Percentiles rank a stretch among this genome's conserved stretches.
phyloP scores from a whole-genome alignment of 2,329 filamentous ascomycete species.

The Microdochium bolleyi region DNA sequence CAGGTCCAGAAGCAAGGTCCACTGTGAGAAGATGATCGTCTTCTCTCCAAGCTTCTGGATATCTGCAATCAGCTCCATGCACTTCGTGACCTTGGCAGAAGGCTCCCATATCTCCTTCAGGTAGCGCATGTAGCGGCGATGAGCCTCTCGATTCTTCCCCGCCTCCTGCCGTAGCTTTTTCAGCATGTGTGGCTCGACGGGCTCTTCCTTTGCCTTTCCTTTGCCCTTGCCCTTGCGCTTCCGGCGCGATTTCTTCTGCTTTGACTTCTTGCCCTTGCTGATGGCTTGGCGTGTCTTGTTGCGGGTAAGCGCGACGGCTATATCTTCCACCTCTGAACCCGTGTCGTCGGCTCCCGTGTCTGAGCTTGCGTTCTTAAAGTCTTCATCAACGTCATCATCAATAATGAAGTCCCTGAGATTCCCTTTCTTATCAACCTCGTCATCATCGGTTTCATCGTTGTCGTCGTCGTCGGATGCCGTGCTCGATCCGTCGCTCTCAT shows the following conservation, averaged over 20 bases:
- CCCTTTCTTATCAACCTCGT: slow-evolving; percentile 19
- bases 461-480: background rate
- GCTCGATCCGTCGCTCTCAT: slow-evolving; percentile 12
- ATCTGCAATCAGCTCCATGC: slow-evolving; percentile 52
- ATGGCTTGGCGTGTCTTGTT: slow-evolving; percentile 10
- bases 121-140: slow-evolving; percentile 60
- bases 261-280: slow-evolving; percentile 18
- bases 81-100: slow-evolving; percentile 68
- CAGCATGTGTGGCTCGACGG: slow-evolving; percentile 26
- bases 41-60: slow-evolving; percentile 53
- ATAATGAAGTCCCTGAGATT: slow-evolving; percentile 24
- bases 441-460: slow-evolving; percentile 21
- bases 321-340: slow-evolving; percentile 10
- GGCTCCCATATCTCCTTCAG: slow-evolving; percentile 62
- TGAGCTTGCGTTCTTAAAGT: slow-evolving; percentile 13
- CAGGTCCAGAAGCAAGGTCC: slow-evolving; percentile 70
- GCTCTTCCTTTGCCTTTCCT: slow-evolving; percentile 31
- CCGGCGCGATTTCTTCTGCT: slow-evolving; percentile 25
- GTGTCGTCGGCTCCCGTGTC: slow-evolving; percentile 21
- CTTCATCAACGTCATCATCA: slow-evolving; percentile 17
- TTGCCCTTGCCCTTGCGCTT: slow-evolving; percentile 27
- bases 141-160: slow-evolving; percentile 54
- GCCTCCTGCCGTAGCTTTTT: slow-evolving; percentile 56
- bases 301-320: slow-evolving; percentile 8
- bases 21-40: slow-evolving; percentile 76